Base-by-base conservation (phyloP, 495 filamentous ascomycete genomes). In the Evernia prunastri region DNA sequence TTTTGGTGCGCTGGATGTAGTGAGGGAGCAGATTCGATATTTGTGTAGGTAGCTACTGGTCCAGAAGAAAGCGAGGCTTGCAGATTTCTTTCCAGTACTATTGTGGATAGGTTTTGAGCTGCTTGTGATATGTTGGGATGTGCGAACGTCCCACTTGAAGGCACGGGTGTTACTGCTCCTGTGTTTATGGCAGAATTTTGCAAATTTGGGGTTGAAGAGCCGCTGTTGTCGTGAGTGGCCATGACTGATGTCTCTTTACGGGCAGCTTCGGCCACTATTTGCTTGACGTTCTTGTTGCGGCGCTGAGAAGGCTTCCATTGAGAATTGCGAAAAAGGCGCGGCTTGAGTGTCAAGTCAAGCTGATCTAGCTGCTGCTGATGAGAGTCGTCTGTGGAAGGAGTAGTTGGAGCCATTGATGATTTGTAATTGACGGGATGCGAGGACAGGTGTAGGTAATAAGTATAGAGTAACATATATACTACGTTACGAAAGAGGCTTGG, bases 251-350 rank as follows among this genome's bases (percentile, higher is more conserved):
- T 89, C 77, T 93, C 87, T 72, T 91, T 92, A 43, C 91, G 86
- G 29, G 88, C 81, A 35, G 87, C 90, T 68, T 98, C 94, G n/a
- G 90, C 86, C 65, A 98, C 81, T 64, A 97, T 91, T 72, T 96
- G 90, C 75, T 97, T 97, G 75, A 97, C 87, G 71, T 95, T 96
- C 79, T 97, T 97, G 81, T 97, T 97, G 74, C 94, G 91, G 18
- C 94, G 91, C 74, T 91, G 88, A 63, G 92, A 89, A 23, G 95
- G 89, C 66, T 87, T 90, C 93, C 93, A 98, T 71, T 86, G 75
- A 0, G 87, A 78, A 71, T 91, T 96, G 67, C 94, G 91, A 80
- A 95, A 97, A 61, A 85, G 89, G 73, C 92, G 91, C 31, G 82
- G 87, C 70, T 90, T 81, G 23, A 84, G 79, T 64, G 91, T 86